Percentiles rank a stretch among this genome's conserved stretches.
These are phyloP conservation scores for Eucalyptus camaldulensis DNA, from an alignment of 345 rosid genomes.

Conservation along the genomic window DNA sequence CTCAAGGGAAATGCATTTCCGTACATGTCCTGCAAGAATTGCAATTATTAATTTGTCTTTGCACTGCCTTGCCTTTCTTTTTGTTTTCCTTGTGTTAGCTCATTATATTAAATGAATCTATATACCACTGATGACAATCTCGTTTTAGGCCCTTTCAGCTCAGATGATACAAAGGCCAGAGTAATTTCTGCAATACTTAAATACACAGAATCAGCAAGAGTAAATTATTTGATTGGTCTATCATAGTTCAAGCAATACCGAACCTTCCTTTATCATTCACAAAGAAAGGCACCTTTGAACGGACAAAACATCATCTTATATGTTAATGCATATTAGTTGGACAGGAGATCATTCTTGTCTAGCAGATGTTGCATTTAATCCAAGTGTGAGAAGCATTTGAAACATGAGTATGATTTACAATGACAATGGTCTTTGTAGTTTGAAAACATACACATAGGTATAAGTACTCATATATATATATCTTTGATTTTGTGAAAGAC, in stretches of 20 bases:
- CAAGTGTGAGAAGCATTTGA: background rate
- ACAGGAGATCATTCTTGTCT: background rate
- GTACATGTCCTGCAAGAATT: background rate
- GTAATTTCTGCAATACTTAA: background rate
- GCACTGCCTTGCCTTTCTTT: background rate
- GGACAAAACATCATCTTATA: background rate
- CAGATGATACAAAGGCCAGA: background rate
- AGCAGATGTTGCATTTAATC: background rate
- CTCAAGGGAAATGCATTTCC: background rate
- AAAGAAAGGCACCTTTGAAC: background rate
- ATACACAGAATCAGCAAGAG: background rate
- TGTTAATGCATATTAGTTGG: background rate
- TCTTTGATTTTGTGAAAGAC: background rate
- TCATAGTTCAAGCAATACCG: background rate
- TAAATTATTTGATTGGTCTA: background rate
- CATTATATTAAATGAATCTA: background rate
- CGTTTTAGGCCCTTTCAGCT: background rate
- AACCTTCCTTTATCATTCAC: background rate
- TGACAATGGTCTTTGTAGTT: background rate
- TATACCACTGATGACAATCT: background rate
- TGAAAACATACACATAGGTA: background rate
- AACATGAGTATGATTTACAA: background rate
- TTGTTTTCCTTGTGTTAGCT: background rate
- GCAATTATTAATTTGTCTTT: background rate
- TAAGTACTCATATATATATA: background rate